phyloP scores from a whole-genome alignment of 345 rosid species.

The Aethionema arabicum region DNA sequence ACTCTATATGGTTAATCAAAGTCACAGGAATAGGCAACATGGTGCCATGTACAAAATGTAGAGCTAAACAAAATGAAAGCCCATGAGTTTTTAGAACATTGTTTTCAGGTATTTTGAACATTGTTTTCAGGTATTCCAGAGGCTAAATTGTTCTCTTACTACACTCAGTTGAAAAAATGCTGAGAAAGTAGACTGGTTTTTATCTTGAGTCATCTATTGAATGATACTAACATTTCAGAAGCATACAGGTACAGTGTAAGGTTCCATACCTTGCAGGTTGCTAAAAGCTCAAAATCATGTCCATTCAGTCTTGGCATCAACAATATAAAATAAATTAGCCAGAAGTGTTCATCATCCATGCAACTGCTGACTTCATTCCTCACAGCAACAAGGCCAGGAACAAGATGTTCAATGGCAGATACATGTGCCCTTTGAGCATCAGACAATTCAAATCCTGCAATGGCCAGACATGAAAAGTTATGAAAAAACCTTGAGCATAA shows the following conservation, averaged over 20 bases:
- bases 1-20: neutral
- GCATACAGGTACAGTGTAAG: neutral
- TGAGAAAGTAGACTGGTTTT: neutral
- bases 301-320: slow-evolving; percentile 65
- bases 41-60: neutral
- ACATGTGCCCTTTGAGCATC: slow-evolving; percentile 58
- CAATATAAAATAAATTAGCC: slow-evolving; percentile 72
- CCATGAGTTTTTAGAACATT: neutral
- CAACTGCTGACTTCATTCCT: slow-evolving; percentile 42
- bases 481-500: neutral
- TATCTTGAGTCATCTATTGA: neutral
- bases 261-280: slow-evolving; percentile 60
- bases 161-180: neutral
- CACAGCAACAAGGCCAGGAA: slow-evolving; percentile 53
- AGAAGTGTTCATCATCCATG: slow-evolving; percentile 51
- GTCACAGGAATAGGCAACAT: slow-evolving; percentile 3
- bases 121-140: neutral
- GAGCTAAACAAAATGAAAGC: neutral
- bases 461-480: neutral
- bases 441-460: slow-evolving; percentile 64
- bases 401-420: slow-evolving; percentile 50
- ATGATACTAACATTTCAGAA: slow-evolving; percentile 6
- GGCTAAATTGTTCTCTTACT: slow-evolving; percentile 8
- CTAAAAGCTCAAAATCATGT: slow-evolving; percentile 57
- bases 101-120: neutral